phyloP scores from a whole-genome alignment of 2,329 filamentous ascomycete species.

The Fusarium pseudoanthophilum region DNA sequence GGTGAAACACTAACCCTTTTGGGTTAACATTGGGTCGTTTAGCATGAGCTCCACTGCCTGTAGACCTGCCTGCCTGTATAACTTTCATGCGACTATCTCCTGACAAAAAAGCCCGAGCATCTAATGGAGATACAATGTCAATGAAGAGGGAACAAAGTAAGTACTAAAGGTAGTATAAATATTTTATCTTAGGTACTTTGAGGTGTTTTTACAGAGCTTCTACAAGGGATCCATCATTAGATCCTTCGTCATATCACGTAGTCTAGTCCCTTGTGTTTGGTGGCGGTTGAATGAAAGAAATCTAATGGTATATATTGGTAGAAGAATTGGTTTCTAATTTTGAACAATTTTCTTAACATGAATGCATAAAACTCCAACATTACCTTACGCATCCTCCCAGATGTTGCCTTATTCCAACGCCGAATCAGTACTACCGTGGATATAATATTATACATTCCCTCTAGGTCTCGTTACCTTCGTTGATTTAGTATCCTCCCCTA shows the following conservation, averaged over 20 bases:
- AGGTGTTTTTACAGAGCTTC: background rate
- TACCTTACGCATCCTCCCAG: constrained; percentile 5
- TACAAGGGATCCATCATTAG: background rate
- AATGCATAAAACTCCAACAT: constrained; percentile 27
- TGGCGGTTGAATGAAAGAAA: background rate
- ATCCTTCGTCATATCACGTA: background rate
- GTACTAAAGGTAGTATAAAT: background rate
- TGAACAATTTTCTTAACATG: background rate
- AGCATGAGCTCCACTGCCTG: background rate
- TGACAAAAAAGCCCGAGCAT: background rate
- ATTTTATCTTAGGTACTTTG: background rate
- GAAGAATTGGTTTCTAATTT: constrained; percentile 20
- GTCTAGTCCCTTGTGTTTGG: background rate
- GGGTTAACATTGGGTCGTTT: background rate
- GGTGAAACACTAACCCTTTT: constrained; percentile 9
- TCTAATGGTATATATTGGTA: background rate
- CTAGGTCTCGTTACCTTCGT: constrained; percentile 32
- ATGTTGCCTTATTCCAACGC: constrained; percentile 30
- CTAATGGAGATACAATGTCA: background rate
- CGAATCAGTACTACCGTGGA: constrained; percentile 25
- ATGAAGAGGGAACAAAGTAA: background rate
- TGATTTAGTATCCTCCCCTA: constrained; percentile 55
- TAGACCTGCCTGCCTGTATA: too few relatives aligned
- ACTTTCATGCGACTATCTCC: background rate
- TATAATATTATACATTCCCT: constrained; percentile 40